Conservation (phyloP, 305 asterid genomes). For the Solanum hybrid region DNA sequence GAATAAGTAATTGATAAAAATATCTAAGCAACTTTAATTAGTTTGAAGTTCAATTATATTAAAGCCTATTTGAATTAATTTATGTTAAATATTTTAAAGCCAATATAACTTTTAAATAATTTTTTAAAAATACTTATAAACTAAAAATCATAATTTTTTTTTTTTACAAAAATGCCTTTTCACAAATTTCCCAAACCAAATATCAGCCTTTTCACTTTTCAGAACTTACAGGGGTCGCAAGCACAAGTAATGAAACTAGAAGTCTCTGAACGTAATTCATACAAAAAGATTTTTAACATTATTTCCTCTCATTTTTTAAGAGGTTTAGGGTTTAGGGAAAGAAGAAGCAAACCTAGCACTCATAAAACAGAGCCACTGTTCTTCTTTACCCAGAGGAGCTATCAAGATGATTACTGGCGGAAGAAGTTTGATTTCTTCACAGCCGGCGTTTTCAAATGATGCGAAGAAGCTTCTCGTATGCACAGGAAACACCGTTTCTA, state of each 20-base stretch:
- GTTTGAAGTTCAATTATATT: not conserved
- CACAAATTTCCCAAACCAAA: not conserved
- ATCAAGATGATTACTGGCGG: constrained; percentile 65
- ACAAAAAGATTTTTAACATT: not conserved
- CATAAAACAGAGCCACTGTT: not conserved
- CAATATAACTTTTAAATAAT: not conserved
- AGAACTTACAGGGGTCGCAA: not conserved
- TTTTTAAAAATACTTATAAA: not conserved
- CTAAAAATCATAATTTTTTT: not conserved
- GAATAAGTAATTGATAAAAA: not conserved
- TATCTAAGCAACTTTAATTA: not conserved
- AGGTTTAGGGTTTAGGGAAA: constrained; percentile 1
- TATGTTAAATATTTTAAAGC: not conserved
- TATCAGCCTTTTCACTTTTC: not conserved
- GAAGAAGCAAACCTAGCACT: not conserved
- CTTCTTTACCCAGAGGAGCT: not conserved
- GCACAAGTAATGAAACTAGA: not conserved
- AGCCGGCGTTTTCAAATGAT: constrained; percentile 88
- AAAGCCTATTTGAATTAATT: not conserved
- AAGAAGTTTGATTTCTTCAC: constrained; percentile 59
- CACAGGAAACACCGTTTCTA: constrained; percentile 75
- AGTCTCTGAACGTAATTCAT: not conserved
- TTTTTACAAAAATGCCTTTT: not conserved
- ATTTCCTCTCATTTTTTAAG: not conserved
- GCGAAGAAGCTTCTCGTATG: constrained; percentile 67